Evolutionary conservation across 2,329 filamentous ascomycete genomes (phyloP), one percentile per base, ranked within the genome.

Genomic region (Geosmithia putterillii): DNA sequence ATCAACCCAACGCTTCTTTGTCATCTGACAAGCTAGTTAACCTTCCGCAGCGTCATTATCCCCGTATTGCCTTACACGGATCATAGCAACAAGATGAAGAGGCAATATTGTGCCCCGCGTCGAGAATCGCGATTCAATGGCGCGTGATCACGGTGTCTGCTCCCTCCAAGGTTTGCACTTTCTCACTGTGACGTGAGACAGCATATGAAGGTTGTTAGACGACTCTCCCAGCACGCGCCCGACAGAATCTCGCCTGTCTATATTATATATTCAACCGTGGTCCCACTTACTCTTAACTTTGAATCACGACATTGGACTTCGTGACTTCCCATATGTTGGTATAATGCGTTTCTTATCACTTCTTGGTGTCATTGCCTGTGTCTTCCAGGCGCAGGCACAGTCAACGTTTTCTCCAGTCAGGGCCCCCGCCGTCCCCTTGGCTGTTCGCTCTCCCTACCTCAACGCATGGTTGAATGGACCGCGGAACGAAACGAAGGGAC

Each of bases 361-460:
- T 14, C 19, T 39, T 19, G 19, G 12, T 18, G 17, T 19, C 7
- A 19, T 20, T 20, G 18, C 12, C 18, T 20, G 18, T 7, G 37
- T 15, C 19, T 8, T 15, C 37, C 37, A 39, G 7, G 19, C 5
- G 3, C 37, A 20, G 8, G 37, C 18, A 7, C 37, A 20, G 37
- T 82, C 79, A 9, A 75, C 67, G 2, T 85, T 83, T 54, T 67
- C 63, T 32, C 81, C 81, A 28, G 72, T 75, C 32, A 70, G 79
- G 7, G 81, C 81, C 37, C 82, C 82, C 15, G 72, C 82, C 2
- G 67, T 84, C 22, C 84, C 85, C 12, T 61, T 90, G 28, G 83
- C 83, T 38, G 84, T 89, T 38, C 79, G 76, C 48, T 82, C 79
- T 9, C 85, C 85, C 0, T 90, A 89, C 51, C 61, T 89, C 15